Conservation (phyloP, 768 basidiomycete genomes). For the Sporobolomyces roseus region DNA sequence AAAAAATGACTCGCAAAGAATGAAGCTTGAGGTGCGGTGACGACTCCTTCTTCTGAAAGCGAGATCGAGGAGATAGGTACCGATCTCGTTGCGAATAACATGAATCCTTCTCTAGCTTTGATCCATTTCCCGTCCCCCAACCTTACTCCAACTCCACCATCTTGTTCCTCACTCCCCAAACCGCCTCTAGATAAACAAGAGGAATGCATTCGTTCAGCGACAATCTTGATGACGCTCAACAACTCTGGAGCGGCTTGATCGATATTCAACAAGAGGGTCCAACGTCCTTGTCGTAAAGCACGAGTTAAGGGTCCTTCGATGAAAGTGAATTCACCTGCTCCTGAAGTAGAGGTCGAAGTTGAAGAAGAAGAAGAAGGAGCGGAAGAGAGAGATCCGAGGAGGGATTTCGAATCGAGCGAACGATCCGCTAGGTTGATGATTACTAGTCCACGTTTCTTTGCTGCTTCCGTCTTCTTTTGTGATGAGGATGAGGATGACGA, state of each 20-base stretch:
- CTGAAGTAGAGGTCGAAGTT: constrained; percentile 49
- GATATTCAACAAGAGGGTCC: constrained; percentile 89
- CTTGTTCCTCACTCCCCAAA: constrained; percentile 68
- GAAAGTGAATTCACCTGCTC: constrained; percentile 89
- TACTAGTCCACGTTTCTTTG: constrained; percentile 54
- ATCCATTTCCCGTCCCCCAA: constrained; percentile 68
- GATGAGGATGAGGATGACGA: constrained; percentile 52
- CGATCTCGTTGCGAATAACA: constrained; percentile 84
- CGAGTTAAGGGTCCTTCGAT: constrained; percentile 88
- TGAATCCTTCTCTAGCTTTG: constrained; percentile 72
- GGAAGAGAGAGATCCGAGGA: constrained; percentile 88
- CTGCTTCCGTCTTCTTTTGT: constrained; percentile 10
- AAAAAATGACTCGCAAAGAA: constrained; percentile 88
- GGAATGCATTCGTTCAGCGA: constrained; percentile 60
- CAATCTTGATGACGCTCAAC: constrained; percentile 75
- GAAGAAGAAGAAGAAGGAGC: constrained; percentile 54
- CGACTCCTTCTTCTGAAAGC: not conserved
- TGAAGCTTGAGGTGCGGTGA: constrained; percentile 55
- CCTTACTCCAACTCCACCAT: constrained; percentile 56
- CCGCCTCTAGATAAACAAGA: constrained; percentile 47
- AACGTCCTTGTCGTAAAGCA: constrained; percentile 81
- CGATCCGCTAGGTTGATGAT: constrained; percentile 90
- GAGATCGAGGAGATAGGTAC: constrained; percentile 45
- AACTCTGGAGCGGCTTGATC: constrained; percentile 87
- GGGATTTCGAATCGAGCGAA: constrained; percentile 84